Conservation (phyloP, 345 rosid genomes). For the Raphanus sativus region DNA sequence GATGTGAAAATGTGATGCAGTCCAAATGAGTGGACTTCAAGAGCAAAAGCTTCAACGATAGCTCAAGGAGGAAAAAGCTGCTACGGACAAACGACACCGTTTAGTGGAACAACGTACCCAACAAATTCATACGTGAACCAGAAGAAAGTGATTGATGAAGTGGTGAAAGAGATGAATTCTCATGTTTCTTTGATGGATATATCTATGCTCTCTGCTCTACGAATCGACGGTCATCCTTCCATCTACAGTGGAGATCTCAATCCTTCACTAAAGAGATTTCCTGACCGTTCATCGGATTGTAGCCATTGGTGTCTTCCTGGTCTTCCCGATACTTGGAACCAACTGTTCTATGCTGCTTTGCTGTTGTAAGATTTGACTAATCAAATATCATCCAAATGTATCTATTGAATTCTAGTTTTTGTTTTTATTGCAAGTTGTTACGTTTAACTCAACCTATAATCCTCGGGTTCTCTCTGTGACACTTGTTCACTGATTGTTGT, state of each 20-base stretch:
- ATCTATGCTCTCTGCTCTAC: conserved; percentile 76
- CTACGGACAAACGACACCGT: conserved; percentile 74
- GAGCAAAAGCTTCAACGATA: conserved; percentile 32
- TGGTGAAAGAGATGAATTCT: conserved; percentile 51
- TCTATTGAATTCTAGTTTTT: conserved; percentile 16
- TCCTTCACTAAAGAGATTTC: conserved; percentile 62
- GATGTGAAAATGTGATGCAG: conserved; percentile 25
- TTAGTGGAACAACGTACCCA: conserved; percentile 52
- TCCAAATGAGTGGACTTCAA: conserved; percentile 40
- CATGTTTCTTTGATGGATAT: conserved; percentile 76
- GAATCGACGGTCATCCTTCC: conserved; percentile 95
- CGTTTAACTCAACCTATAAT: conserved; percentile 19
- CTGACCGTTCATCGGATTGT: conserved; percentile 78
- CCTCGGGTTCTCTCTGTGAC: not conserved
- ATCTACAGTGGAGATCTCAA: conserved; percentile 81
- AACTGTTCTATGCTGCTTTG: conserved; percentile 63
- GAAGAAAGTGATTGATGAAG: conserved; percentile 64
- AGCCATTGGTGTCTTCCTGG: conserved; percentile 99
- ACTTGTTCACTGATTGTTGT: not conserved
- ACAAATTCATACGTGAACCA: conserved; percentile 62
- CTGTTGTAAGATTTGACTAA: conserved; percentile 42
- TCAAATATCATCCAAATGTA: conserved; percentile 27
- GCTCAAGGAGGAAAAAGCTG: conserved; percentile 53
- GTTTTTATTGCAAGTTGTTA: conserved; percentile 12
- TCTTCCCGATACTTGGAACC: conserved; percentile 94